These are phyloP conservation scores for Iberis pinnata DNA, from an alignment of 345 rosid species.

Conservation along the genomic window DNA sequence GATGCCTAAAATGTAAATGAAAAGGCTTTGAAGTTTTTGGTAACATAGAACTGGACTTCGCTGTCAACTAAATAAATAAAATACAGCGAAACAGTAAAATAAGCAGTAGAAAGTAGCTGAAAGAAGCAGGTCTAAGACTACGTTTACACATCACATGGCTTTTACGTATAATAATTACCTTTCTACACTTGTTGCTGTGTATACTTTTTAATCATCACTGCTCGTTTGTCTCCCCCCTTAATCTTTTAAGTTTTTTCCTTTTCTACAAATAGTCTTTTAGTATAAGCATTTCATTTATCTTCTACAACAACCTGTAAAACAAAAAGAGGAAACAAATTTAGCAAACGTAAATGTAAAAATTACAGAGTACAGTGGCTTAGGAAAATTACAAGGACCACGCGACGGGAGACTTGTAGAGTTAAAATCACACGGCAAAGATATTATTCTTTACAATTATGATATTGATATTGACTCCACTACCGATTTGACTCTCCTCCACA, in stretches of 20 bases:
- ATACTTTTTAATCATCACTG: conserved; percentile 25
- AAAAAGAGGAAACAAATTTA: no score
- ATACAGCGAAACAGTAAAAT: conserved; percentile 10
- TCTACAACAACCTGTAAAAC: neutral
- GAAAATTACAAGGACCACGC: conserved; percentile 17
- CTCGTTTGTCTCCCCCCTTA: conserved; percentile 23
- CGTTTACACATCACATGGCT: conserved; percentile 8
- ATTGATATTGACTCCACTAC: conserved; percentile 28
- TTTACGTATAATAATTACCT: conserved; percentile 28
- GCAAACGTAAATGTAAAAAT: neutral
- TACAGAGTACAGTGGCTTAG: neutral
- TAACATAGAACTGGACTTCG: neutral
- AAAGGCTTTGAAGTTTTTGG: no score
- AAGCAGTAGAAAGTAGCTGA: conserved; percentile 22
- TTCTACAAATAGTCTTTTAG: conserved; percentile 15
- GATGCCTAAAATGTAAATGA: no score
- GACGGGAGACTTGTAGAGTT: conserved; percentile 9
- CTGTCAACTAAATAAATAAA: conserved; percentile 17
- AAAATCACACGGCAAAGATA: conserved; percentile 36
- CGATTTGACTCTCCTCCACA: conserved; percentile 25
- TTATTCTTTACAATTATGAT: conserved; percentile 26
- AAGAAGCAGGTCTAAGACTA: conserved; percentile 21
- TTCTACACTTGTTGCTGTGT: conserved; percentile 17
- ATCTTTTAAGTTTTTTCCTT: neutral
- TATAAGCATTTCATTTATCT: conserved; percentile 11